Conservation (phyloP, 768 basidiomycete genomes). For the Tricholoma hemisulphureum region DNA sequence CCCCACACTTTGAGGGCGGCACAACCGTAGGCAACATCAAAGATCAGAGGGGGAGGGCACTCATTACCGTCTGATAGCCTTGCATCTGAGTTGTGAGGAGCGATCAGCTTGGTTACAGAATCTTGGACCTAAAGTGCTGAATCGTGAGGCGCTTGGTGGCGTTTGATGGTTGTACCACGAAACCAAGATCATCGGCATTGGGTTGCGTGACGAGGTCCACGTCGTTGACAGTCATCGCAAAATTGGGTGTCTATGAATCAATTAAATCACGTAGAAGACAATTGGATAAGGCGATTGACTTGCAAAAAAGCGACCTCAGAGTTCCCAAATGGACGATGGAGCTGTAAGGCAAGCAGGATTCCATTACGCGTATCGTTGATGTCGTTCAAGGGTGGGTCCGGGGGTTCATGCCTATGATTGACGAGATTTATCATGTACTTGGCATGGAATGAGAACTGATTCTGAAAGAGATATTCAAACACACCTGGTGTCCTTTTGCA, state of each 20-base stretch:
- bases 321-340: conserved; percentile 12
- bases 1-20: conserved; percentile 18
- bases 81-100: conserved; percentile 18
- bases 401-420: conserved; percentile 13
- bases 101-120: not conserved
- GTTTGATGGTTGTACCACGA: conserved; percentile 2
- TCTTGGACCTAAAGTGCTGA: conserved; percentile 8
- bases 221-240: conserved; percentile 15
- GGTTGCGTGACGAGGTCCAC: conserved; percentile 18
- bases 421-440: conserved; percentile 17
- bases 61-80: conserved; percentile 9
- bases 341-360: conserved; percentile 1
- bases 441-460: not conserved
- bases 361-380: conserved; percentile 21
- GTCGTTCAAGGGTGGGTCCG: conserved; percentile 17
- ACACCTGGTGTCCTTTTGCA: not conserved
- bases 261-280: conserved; percentile 11
- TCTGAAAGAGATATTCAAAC: not conserved
- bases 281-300: conserved; percentile 14
- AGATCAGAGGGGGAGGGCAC: conserved; percentile 16
- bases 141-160: not conserved
- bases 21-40: conserved; percentile 17
- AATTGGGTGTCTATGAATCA: conserved; percentile 17
- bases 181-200: not conserved
- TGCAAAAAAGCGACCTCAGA: conserved; percentile 20